A percentile compares a stretch with the other conserved stretches of the same genome.
These are phyloP conservation scores for Fusarium sp. DNA, from an alignment of 2,329 filamentous ascomycete species.

Conservation along the genomic window DNA sequence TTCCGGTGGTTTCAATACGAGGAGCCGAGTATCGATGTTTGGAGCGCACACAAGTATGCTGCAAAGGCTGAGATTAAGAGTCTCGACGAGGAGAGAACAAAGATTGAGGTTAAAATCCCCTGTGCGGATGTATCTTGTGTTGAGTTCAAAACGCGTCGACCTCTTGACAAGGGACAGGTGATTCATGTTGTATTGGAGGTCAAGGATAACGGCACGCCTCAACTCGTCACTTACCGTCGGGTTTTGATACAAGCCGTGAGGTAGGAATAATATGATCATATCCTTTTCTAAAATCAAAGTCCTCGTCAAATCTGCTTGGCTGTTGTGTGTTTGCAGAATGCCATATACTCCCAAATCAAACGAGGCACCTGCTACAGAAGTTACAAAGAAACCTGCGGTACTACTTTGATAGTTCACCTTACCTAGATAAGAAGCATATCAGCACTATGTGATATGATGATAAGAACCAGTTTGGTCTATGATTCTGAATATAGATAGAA, in stretches of 20 bases:
- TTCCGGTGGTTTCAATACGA: conserved; percentile 64
- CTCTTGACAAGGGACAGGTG: neutral
- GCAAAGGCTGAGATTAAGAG: conserved; percentile 14
- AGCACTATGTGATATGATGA: too few species aligned
- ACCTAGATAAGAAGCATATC: too few species aligned
- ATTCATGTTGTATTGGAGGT: neutral
- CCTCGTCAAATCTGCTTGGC: too few species aligned
- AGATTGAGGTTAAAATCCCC: conserved; percentile 4
- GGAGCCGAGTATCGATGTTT: conserved; percentile 42
- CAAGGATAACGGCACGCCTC: neutral
- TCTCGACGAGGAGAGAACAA: conserved; percentile 7
- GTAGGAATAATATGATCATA: neutral
- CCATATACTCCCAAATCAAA: too few species aligned
- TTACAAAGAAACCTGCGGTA: too few species aligned
- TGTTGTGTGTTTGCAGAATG: too few species aligned
- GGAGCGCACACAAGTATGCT: conserved; percentile 48
- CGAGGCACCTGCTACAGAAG: too few species aligned
- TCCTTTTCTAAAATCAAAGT: too few species aligned
- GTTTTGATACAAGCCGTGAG: neutral
- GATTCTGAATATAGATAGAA: too few species aligned
- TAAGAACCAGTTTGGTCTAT: too few species aligned
- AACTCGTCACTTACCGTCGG: neutral
- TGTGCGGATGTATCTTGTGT: neutral
- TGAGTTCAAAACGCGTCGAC: neutral
- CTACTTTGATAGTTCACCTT: too few species aligned